Percentiles rank a stretch among this genome's conserved stretches.
phyloP scores from a whole-genome alignment of 1,139 yeast species.

The Pichia sp. region DNA sequence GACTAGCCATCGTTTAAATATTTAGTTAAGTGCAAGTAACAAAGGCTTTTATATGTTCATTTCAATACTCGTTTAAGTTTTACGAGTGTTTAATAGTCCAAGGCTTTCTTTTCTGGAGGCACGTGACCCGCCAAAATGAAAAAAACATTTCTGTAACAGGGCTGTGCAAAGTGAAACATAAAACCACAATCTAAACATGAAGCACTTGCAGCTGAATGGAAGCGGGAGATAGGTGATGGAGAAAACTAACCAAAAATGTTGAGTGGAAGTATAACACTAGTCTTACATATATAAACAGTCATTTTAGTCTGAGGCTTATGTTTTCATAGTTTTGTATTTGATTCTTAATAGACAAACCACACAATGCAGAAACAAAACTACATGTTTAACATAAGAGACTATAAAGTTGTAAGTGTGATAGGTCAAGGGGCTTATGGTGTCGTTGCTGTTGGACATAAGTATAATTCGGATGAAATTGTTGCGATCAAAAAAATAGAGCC shows the following conservation, averaged over 20 bases:
- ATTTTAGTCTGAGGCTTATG: too few species aligned
- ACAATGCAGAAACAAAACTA: conserved; percentile 22
- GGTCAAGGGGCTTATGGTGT: conserved; percentile 99
- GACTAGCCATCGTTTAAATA: conserved; percentile 17
- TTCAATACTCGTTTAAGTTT: too few species aligned
- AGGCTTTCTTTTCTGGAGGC: too few species aligned
- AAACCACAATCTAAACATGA: not conserved
- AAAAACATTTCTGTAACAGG: not conserved
- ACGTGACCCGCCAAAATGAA: not conserved
- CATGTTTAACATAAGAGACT: conserved; percentile 24
- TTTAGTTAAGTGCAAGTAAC: too few species aligned
- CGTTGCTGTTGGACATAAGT: conserved; percentile 83
- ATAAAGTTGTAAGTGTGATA: conserved; percentile 37
- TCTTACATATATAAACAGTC: too few species aligned
- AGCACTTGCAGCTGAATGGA: not conserved
- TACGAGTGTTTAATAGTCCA: too few species aligned
- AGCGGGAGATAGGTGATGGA: conserved; percentile 14
- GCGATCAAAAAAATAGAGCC: conserved; percentile 96
- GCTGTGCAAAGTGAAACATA: conserved; percentile 1
- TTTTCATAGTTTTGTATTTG: too few species aligned
- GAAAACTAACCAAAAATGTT: conserved; percentile 21
- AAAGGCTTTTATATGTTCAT: too few species aligned
- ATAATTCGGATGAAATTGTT: conserved; percentile 68
- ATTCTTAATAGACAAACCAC: too few species aligned
- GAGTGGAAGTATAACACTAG: too few species aligned